Conservation (phyloP, 129 eudicot species). For the Helianthus tuberosus region DNA sequence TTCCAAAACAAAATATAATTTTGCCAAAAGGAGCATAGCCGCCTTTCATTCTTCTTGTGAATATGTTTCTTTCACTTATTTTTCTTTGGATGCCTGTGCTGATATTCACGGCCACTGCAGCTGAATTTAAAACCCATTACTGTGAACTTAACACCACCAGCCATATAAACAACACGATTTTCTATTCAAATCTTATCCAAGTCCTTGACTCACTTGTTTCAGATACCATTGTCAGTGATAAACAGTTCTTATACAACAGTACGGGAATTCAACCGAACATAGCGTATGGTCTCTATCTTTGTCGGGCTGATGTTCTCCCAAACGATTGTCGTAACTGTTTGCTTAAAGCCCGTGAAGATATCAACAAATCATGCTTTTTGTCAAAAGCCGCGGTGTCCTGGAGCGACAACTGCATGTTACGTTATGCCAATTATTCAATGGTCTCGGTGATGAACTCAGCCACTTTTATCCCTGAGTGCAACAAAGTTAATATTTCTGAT, state of each 20-base stretch:
- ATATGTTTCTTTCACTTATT: constrained; percentile 17
- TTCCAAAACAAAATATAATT: too few relatives aligned
- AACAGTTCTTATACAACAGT: neutral
- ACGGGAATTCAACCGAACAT: constrained; percentile 2
- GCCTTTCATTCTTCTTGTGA: neutral
- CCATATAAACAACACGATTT: neutral
- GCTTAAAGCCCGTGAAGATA: constrained; percentile 12
- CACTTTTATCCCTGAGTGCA: constrained; percentile 5
- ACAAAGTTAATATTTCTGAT: constrained; percentile 10
- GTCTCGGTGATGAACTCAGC: neutral
- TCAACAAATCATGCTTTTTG: neutral
- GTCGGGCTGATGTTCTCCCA: constrained; percentile 27
- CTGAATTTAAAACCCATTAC: constrained; percentile 12
- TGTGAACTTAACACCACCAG: constrained; percentile 12
- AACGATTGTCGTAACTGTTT: constrained; percentile 28
- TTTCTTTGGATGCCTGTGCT: constrained; percentile 2
- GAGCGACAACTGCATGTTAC: constrained; percentile 31
- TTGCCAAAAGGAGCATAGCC: neutral
- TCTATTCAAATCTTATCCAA: constrained; percentile 5
- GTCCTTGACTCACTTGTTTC: constrained; percentile 21
- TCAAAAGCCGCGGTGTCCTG: neutral
- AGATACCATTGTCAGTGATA: neutral
- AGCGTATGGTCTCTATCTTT: constrained; percentile 30
- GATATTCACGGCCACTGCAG: constrained; percentile 7
- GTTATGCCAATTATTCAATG: constrained; percentile 16